These are phyloP conservation scores for Aureobasidium mangrovei DNA, from an alignment of 2,329 filamentous ascomycete genomes.

Conservation along the genomic window DNA sequence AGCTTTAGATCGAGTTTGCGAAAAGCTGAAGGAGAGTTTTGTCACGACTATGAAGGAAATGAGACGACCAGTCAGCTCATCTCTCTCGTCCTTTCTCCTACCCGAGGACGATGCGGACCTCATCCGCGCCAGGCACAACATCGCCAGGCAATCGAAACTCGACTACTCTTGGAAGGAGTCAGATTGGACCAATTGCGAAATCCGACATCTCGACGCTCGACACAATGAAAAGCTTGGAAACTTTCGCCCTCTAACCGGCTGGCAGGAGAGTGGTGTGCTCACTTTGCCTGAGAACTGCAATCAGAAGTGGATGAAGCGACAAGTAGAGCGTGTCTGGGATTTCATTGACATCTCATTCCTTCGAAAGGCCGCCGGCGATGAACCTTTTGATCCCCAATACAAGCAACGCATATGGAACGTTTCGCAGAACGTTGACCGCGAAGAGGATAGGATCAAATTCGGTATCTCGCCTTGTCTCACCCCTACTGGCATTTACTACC, in stretches of 20 bases:
- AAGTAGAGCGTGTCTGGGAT: constrained; percentile 56
- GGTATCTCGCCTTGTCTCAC: constrained; percentile 62
- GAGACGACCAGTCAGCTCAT: constrained; percentile 50
- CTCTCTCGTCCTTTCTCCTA: constrained; percentile 54
- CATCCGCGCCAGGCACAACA: constrained; percentile 42
- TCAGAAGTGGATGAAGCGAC: constrained; percentile 40
- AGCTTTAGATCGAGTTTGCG: background rate
- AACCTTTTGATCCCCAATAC: constrained; percentile 46
- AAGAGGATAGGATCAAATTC: constrained; percentile 36
- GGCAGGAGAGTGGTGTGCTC: constrained; percentile 47
- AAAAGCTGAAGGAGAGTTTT: constrained; percentile 23
- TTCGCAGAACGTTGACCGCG: constrained; percentile 64
- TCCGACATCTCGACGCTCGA: constrained; percentile 52
- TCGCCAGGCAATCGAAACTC: constrained; percentile 28
- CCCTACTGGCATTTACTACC: constrained; percentile 52
- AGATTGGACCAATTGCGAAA: constrained; percentile 50
- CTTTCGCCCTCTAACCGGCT: constrained; percentile 50
- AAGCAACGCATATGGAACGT: constrained; percentile 54
- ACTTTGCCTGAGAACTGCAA: constrained; percentile 49
- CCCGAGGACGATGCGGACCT: constrained; percentile 47
- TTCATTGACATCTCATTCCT: constrained; percentile 52
- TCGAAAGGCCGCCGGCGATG: constrained; percentile 32
- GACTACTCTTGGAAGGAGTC: constrained; percentile 22
- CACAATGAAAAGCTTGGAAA: constrained; percentile 43
- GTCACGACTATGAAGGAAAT: constrained; percentile 41